phyloP scores from a whole-genome alignment of 2,329 filamentous ascomycete genomes.

The Beauveria pseudobassiana region DNA sequence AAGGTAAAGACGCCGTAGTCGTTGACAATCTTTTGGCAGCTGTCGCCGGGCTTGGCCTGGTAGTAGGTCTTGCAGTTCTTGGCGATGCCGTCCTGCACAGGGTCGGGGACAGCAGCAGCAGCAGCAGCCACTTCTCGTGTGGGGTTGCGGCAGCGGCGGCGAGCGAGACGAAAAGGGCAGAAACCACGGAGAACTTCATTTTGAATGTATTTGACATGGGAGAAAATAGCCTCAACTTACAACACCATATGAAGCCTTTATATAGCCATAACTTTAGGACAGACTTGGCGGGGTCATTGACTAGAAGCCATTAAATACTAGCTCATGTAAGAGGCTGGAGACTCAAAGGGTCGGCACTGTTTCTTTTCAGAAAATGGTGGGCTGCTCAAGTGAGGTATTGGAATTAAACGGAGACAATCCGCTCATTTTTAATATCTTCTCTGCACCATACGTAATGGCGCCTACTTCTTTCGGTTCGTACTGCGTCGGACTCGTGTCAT shows the following conservation, averaged over 20 bases:
- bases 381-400: not conserved
- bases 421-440: not conserved
- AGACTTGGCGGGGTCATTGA: not conserved
- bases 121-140: not conserved
- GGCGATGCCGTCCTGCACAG: not conserved
- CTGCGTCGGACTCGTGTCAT: no score
- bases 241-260: not conserved
- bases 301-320: not conserved
- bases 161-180: not conserved
- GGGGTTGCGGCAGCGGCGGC: not conserved
- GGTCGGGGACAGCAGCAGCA: not conserved
- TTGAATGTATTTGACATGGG: not conserved
- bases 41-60: no score
- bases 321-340: not conserved
- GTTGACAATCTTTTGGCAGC: not conserved
- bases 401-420: not conserved
- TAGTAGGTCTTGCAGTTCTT: not conserved
- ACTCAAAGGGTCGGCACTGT: not conserved
- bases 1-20: not conserved
- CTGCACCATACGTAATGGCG: not conserved
- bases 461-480: not conserved
- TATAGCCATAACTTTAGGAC: not conserved
- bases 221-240: not conserved
- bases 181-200: not conserved
- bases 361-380: not conserved